Evolutionary conservation across 345 rosid species (phyloP), one percentile per base, ranked within the genome.

Genomic region (Hibiscus tridactylites): DNA sequence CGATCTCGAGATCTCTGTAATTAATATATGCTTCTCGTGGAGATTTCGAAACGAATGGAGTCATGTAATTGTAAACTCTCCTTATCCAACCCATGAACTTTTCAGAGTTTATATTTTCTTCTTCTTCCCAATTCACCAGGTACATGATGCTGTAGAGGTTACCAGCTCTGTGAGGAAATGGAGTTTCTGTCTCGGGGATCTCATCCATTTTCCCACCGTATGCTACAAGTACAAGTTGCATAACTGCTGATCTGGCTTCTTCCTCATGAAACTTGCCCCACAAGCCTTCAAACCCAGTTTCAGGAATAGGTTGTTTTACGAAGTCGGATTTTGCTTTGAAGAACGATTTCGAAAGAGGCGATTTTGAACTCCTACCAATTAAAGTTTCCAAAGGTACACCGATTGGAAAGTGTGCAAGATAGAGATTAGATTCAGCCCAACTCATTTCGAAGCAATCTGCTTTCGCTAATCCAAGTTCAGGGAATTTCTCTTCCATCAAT

Each of bases 151-250:
- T 83, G 68, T 28, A 92, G 68, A 92, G 56, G 42, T 81, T 88
- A 0, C 94, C 88, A 0, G 83, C 79, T 1, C 96, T 52, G 1
- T 92, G 97, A 0, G 97, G 92, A 3, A 87, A 85, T 0, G 93
- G 88, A 19, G 89, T 79, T 0, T 79, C 85, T 0, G 75, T 6
- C 6, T 56, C 64, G 0, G 81, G 39, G 9, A 90, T 68, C 66
- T 87, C 82, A 0, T 68, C 69, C 92, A 88, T 83, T 79, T 29
- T 79, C 0, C 93, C 93, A 0, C 96, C 97, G 7, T 88, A 89
- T 0, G 96, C 82, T n/a, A 84, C 84, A 6, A 86, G 79, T 1
- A 84, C 84, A 6, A 86, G 79, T 1, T 85, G 4, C 11, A 17
- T 37, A 1, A 84, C 88, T 0, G 67, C 56, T 39, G 83, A 82